phyloP scores from a whole-genome alignment of 2,329 filamentous ascomycete species.

The Fusarium aywerte region DNA sequence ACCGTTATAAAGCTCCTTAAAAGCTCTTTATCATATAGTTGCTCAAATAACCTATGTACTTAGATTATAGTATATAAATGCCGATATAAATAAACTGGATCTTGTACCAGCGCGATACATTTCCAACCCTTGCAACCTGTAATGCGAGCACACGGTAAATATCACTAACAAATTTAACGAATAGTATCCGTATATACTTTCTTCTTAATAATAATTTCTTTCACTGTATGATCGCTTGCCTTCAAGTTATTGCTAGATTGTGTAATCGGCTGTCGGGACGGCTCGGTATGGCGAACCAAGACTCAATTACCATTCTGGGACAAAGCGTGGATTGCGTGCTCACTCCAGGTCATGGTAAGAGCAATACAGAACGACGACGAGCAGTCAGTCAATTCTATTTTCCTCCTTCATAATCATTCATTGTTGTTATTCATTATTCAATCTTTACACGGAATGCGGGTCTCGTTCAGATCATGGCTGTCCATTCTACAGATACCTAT shows the following conservation, averaged over 20 bases:
- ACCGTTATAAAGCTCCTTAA: no score
- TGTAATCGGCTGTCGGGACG: conserved; percentile 31
- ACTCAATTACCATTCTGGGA: conserved; percentile 10
- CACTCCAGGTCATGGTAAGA: conserved; percentile 4
- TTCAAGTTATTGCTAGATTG: background rate
- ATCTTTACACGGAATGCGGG: conserved; percentile 30
- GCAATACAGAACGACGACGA: conserved; percentile 23
- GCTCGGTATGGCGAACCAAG: conserved; percentile 27
- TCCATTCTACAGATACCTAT: conserved; percentile 20
- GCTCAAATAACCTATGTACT: no score
- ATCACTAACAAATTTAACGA: background rate
- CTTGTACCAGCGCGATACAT: no score
- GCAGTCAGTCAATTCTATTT: conserved; percentile 6
- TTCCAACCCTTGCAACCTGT: no score
- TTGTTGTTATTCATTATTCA: conserved; percentile 25
- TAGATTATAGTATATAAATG: no score
- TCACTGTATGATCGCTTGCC: background rate
- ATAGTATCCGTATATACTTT: background rate
- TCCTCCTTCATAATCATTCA: conserved; percentile 26
- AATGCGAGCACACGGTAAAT: no score
- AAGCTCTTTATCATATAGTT: no score
- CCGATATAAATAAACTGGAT: no score
- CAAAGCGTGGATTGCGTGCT: conserved; percentile 39
- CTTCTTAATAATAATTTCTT: background rate
- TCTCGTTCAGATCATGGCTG: conserved; percentile 22